phyloP scores from a whole-genome alignment of 805 yeast genomes.

The Zygosaccharomyces bisporus region DNA sequence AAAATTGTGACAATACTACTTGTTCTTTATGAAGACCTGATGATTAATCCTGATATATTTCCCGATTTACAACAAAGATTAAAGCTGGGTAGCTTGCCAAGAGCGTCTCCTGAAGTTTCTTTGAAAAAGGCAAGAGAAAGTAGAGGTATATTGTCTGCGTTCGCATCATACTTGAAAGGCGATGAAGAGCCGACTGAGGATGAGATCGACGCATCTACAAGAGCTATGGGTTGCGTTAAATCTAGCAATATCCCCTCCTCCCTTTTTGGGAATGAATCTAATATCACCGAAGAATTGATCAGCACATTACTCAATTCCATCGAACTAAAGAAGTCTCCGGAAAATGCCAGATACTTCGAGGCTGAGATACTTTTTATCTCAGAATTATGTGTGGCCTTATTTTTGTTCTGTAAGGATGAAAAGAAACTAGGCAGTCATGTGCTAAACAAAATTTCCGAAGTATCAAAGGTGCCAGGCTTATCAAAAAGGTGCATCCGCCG shows the following conservation, averaged over 20 bases:
- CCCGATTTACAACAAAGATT: conserved; percentile 58
- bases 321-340: conserved; percentile 34
- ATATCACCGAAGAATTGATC: conserved; percentile 33
- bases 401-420: conserved; percentile 34
- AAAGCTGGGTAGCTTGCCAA: conserved; percentile 51
- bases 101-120: conserved; percentile 62
- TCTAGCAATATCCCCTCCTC: conserved; percentile 60
- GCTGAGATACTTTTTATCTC: conserved; percentile 46
- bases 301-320: conserved; percentile 36
- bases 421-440: conserved; percentile 25
- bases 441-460: conserved; percentile 18
- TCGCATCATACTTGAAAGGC: conserved; percentile 89
- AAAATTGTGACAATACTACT: conserved; percentile 56
- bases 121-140: conserved; percentile 60
- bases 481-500: conserved; percentile 33
- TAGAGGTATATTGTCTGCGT: conserved; percentile 82
- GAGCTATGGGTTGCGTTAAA: conserved; percentile 77
- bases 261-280: conserved; percentile 46
- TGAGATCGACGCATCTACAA: conserved; percentile 80
- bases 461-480: conserved; percentile 18
- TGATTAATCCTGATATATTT: conserved; percentile 63
- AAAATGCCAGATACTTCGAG: conserved; percentile 42
- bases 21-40: conserved; percentile 65
- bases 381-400: conserved; percentile 39
- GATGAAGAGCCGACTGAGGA: conserved; percentile 95